Conservation (phyloP, 163 green algal species). For the Scenedesmus sp. region DNA sequence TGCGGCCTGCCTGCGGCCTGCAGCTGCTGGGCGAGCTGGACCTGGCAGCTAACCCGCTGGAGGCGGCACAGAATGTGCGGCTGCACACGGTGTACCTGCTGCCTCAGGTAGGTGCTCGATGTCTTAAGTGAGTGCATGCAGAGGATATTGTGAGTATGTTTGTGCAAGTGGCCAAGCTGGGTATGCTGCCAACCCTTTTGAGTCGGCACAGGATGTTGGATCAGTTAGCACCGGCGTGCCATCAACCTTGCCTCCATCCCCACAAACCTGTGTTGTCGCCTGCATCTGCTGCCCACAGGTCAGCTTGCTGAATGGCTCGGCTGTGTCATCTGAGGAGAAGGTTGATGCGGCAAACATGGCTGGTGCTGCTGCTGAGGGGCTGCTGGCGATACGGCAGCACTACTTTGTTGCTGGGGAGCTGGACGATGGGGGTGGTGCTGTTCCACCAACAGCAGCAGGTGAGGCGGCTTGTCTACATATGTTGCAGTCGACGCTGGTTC, state of each 20-base stretch:
- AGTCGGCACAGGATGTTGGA: too few species aligned
- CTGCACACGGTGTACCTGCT: slow-evolving; percentile 64
- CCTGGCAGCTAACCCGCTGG: slow-evolving; percentile 12
- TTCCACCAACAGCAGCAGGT: slow-evolving; percentile 67
- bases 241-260: not conserved
- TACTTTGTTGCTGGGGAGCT: slow-evolving; percentile 70
- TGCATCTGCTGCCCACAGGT: slow-evolving; percentile 60
- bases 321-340: slow-evolving; percentile 66
- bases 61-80: slow-evolving; percentile 54
- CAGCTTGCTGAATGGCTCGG: slow-evolving; percentile 54
- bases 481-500: not conserved
- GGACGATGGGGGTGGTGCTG: slow-evolving; percentile 71
- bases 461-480: not conserved
- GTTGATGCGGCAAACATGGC: slow-evolving; percentile 73
- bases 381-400: slow-evolving; percentile 61
- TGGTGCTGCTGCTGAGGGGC: slow-evolving; percentile 65
- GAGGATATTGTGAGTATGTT: not conserved
- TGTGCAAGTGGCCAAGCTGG: too few species aligned
- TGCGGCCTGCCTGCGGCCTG: not conserved
- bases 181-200: too few species aligned
- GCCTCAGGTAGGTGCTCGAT: slow-evolving; percentile 51
- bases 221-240: not conserved
- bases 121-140: not conserved
- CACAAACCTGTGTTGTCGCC: not conserved
- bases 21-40: slow-evolving; percentile 25